Evolutionary conservation across 2,329 filamentous ascomycete species (phyloP), one percentile per base, ranked within the genome.

Genomic region (Fusarium duplospermum): DNA sequence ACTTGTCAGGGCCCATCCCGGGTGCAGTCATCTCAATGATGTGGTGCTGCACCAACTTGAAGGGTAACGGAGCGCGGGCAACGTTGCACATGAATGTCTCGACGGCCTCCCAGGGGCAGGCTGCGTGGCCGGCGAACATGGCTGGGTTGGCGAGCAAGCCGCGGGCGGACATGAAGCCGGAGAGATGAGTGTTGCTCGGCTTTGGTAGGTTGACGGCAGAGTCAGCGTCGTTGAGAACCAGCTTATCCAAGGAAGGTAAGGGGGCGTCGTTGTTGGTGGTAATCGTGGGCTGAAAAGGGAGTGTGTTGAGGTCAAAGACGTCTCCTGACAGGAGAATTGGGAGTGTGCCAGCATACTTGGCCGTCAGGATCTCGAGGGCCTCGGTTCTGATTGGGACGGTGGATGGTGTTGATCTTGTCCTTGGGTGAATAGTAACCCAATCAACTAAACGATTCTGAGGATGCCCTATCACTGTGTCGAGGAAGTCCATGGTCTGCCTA

Each of bases 261-360:
- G 73, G 73, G 24, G 70, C 56, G 38, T 68, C 69, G 45, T 77
- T 78, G 61, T 76, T 79, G 52, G 70, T 79, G 40, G 73, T 78
- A 42, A 75, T 73, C 42, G 79, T 78, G 8, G 80, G 73, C 29
- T 79, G 72, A 58, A 88, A 86, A 14, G 87, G 87, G 29, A 90
- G 82, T 13, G 84, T 76, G 60, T 81, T 81, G 60, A 92, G 83
- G 33, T 89, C 87, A 74, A 92, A 93, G 22, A 93, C 88, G 75
- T 93, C 92, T 18, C 92, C 92, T n/a, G 92, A 93, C 4, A 92
- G 87, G 8, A 93, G 83, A 40, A 93, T 86, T 0, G 91, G 92
- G 0, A 93, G 84, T n/a, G 83, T 84, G 59, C 84, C 78, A 59
- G 88, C 82, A 78, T 88, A 88, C 72, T 85, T 87, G 16, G 85